A percentile compares a stretch with the other conserved stretches of the same genome.
Evolutionary conservation across 768 basidiomycete genomes (phyloP).

Genomic region (Suillus sp.): DNA sequence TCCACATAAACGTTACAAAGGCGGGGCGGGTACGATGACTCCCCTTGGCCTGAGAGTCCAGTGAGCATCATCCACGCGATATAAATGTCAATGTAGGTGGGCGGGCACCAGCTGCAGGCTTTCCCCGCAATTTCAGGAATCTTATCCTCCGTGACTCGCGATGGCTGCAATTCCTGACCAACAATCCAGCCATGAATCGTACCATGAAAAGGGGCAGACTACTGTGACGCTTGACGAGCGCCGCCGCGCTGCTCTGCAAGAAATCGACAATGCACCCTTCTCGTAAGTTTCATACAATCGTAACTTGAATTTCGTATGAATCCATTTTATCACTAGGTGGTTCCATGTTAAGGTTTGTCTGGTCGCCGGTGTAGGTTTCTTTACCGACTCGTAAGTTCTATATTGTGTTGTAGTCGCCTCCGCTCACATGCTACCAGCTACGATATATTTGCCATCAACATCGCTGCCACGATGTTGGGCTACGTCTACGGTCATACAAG

Average conservation of each 20-base stretch:
- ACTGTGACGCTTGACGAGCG: constrained; percentile 61
- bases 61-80: not conserved
- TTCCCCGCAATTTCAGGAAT: not conserved
- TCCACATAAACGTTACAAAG: not conserved
- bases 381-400: constrained; percentile 74
- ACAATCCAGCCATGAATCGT: constrained; percentile 33
- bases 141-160: not conserved
- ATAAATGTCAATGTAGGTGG: not conserved
- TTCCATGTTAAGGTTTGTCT: constrained; percentile 81
- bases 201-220: constrained; percentile 28
- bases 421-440: constrained; percentile 37
- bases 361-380: constrained; percentile 84
- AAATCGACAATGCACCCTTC: constrained; percentile 87
- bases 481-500: constrained; percentile 63
- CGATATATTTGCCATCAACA: constrained; percentile 90
- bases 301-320: not conserved
- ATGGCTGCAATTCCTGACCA: constrained; percentile 29
- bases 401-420: not conserved
- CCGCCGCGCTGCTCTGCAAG: constrained; percentile 77
- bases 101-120: not conserved
- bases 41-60: not conserved
- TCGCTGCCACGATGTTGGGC: constrained; percentile 81
- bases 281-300: constrained; percentile 50
- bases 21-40: not conserved
- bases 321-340: constrained; percentile 48